Percentiles rank a stretch among this genome's conserved stretches.
Evolutionary conservation across 176 grass and related monocot species (phyloP).

Genomic region (Cenchrus fungigraminus): DNA sequence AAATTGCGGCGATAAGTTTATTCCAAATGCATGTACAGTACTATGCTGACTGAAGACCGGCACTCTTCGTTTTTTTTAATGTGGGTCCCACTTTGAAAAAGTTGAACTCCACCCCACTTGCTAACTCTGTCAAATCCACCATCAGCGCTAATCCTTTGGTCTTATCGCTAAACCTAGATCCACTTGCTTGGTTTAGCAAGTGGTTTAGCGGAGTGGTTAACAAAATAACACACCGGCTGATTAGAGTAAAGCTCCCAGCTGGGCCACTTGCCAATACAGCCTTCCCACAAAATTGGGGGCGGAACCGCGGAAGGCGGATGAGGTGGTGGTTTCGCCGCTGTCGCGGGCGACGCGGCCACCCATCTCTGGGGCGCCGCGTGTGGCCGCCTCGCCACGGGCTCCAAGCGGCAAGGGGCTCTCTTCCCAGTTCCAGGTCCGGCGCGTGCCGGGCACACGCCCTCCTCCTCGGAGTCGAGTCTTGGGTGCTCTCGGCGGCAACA

Average conservation of each 20-base stretch:
- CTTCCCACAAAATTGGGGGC: slow-evolving; percentile 36
- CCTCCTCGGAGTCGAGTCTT: too few species aligned
- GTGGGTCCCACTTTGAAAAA: not conserved
- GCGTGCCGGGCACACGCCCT: not conserved
- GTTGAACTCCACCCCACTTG: not conserved
- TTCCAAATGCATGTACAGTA: not conserved
- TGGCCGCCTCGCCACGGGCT: slow-evolving; percentile 5
- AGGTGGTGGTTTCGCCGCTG: not conserved
- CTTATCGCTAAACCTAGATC: not conserved
- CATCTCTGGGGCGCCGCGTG: not conserved
- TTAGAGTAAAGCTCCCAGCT: not conserved
- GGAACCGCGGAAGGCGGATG: not conserved
- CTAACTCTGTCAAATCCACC: not conserved
- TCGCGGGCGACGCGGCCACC: not conserved
- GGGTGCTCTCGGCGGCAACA: slow-evolving; percentile 6
- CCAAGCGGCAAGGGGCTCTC: not conserved
- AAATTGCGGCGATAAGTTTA: not conserved
- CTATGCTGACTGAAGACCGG: not conserved
- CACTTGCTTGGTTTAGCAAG: not conserved
- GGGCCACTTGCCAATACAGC: slow-evolving; percentile 41
- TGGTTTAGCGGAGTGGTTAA: not conserved
- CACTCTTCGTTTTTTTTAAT: not conserved
- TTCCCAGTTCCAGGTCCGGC: too few species aligned
- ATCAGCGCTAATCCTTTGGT: not conserved
- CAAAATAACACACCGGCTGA: not conserved